Base-by-base conservation (phyloP, 352 stramenopile genomes). In the Phytophthora syringae region DNA sequence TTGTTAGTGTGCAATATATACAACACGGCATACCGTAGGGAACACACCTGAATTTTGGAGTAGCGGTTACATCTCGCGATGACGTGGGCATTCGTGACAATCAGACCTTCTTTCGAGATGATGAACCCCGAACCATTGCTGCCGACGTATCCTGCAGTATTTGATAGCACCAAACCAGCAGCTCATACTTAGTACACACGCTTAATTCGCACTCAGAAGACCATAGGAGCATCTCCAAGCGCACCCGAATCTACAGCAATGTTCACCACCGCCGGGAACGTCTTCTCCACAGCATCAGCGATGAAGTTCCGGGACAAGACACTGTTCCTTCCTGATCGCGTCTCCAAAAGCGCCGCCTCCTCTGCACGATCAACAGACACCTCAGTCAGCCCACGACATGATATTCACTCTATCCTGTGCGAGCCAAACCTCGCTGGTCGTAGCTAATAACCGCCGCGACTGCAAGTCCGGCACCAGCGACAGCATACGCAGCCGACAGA, bases 61-160 rank as follows among this genome's bases (percentile, higher is more conserved):
- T 91, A 92, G 24, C 80, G 80, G 67, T 93, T 90, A 74, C 81
- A 90, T 30, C 80, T 77, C 22, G 86, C 86, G 20, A 98, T 81
- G 5, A 98, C 94, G 56, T 98, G 94, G 1, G 92, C 92, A 54
- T 98, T 98, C 25, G 94, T 98, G 39, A 98, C 89, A 21, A 98
- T 86, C 20, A 97, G 70, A 5, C 93, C 94, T 43, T 95, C 83
- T 10, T 69, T 65, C 7, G 80, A 79, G 18, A 98, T 95, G 56
- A 98, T 92, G 48, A 98, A 98, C n/a, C 94, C 94, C 28, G 86
- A 97, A 3, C 93, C 93, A 64, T 93, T 93, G 56, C 80, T 93
- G n/a, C 72, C 79, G 37, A 84, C 66, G 39, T 90, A 90, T 9
- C 84, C 82, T 89, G 22, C 11, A 22, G 21, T 32, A 32, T 10